Conservation (phyloP, 768 basidiomycete species). For the Rhodosporidiobolus odoratus region DNA sequence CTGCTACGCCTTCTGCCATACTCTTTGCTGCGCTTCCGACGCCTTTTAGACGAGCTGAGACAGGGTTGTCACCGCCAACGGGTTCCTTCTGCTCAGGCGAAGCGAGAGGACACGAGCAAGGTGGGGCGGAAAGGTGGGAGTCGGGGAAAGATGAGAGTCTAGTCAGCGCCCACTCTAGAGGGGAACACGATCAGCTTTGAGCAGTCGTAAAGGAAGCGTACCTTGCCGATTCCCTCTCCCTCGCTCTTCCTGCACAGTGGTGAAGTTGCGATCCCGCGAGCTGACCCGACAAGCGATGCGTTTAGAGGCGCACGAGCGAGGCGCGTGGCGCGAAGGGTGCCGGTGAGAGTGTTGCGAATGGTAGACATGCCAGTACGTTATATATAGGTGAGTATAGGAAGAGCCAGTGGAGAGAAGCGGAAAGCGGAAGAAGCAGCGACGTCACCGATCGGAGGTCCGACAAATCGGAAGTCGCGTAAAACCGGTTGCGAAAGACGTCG, state of each 20-base stretch:
- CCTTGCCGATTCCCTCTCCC: slow-evolving; percentile 5
- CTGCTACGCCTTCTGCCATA: neutral
- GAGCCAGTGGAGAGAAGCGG: too few relatives aligned
- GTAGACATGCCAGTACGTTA: too few relatives aligned
- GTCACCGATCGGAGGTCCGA: too few relatives aligned
- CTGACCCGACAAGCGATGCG: neutral
- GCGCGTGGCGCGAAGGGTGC: too few relatives aligned
- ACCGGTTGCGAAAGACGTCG: too few relatives aligned
- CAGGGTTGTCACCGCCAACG: slow-evolving; percentile 2
- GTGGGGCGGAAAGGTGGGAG: neutral
- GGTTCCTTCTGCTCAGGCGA: slow-evolving; percentile 6
- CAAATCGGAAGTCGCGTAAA: too few relatives aligned
- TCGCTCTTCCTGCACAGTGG: neutral
- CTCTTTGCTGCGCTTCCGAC: slow-evolving; percentile 11
- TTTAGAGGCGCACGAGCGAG: too few relatives aligned
- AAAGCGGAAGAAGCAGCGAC: too few relatives aligned
- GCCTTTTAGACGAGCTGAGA: slow-evolving; percentile 6
- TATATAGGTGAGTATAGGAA: too few relatives aligned
- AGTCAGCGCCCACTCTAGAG: neutral
- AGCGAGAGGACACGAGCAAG: neutral
- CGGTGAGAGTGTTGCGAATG: too few relatives aligned
- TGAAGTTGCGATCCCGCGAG: too few relatives aligned
- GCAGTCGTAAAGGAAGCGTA: neutral
- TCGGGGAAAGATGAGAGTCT: neutral
- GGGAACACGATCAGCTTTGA: neutral